A percentile compares a stretch with the other conserved stretches of the same genome.
Conservation (phyloP, 306 rosid genomes). For the Urtica urens region DNA sequence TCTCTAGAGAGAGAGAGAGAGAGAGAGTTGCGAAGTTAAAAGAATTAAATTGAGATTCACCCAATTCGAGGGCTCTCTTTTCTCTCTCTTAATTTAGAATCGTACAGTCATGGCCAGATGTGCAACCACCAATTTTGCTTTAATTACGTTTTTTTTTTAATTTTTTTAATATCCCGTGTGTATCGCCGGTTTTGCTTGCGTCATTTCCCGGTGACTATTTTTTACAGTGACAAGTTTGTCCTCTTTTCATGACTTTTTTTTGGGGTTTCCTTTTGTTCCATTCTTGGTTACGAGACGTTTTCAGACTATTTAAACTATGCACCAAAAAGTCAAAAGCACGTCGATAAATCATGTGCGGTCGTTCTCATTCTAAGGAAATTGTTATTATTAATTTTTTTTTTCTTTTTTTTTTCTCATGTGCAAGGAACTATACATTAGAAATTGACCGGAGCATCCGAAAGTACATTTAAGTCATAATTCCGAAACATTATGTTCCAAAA, state of each 20-base stretch:
- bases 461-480: no score
- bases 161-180: conserved; percentile 7
- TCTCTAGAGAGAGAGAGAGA: conserved; percentile 7
- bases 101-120: conserved; percentile 31
- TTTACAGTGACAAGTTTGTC: conserved; percentile 10
- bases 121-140: conserved; percentile 19
- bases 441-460: no score
- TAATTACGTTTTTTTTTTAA: conserved; percentile 21
- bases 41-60: conserved; percentile 24
- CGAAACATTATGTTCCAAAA: no score
- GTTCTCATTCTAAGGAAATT: no score
- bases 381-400: no score
- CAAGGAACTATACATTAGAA: no score
- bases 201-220: conserved; percentile 4
- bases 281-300: conserved; percentile 3
- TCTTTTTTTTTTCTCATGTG: no score
- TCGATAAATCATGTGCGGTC: conserved; percentile 5
- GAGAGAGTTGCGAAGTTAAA: conserved; percentile 20
- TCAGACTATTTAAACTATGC: conserved; percentile 10
- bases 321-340: conserved; percentile 37
- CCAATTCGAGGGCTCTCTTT: conserved; percentile 13
- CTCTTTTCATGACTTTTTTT: conserved; percentile 10
- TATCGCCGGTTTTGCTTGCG: neutral
- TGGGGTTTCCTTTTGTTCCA: neutral
- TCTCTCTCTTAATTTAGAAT: conserved; percentile 21